Conservation (phyloP, 768 basidiomycete genomes). For the Gloeophyllum trabeum region DNA sequence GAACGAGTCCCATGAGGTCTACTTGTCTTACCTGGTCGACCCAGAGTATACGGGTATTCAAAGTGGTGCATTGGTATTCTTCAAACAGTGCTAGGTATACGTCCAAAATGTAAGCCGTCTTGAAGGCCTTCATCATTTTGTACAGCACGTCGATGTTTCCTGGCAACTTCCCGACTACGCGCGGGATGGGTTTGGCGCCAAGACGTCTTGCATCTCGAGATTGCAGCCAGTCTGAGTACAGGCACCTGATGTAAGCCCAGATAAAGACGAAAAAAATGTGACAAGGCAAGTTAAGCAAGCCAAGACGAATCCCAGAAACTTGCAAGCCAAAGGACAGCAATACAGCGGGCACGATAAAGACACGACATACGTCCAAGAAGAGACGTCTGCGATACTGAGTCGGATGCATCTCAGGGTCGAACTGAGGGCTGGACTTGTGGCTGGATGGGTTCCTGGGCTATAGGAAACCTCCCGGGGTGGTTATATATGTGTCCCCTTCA, state of each 20-base stretch:
- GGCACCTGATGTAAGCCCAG: slow-evolving; percentile 25
- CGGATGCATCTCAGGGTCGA: neutral
- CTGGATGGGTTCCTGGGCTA: too few relatives aligned
- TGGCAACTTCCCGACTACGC: slow-evolving; percentile 60
- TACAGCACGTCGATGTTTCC: slow-evolving; percentile 68
- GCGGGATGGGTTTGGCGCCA: slow-evolving; percentile 40
- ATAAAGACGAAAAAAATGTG: slow-evolving; percentile 30
- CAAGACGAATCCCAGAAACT: slow-evolving; percentile 19
- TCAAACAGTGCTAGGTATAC: slow-evolving; percentile 57
- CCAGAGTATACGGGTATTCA: slow-evolving; percentile 63
- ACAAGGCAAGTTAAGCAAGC: slow-evolving; percentile 22
- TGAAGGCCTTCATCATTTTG: slow-evolving; percentile 40
- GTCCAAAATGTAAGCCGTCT: slow-evolving; percentile 49
- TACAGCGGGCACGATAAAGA: slow-evolving; percentile 29
- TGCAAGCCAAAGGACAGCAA: slow-evolving; percentile 20
- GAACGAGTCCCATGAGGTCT: neutral
- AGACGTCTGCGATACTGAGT: slow-evolving; percentile 36
- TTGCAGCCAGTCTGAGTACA: slow-evolving; percentile 25
- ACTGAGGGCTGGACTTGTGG: too few relatives aligned
- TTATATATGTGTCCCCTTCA: too few relatives aligned
- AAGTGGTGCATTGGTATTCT: slow-evolving; percentile 59
- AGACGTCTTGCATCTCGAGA: slow-evolving; percentile 32
- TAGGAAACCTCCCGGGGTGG: too few relatives aligned
- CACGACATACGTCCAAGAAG: slow-evolving; percentile 30
- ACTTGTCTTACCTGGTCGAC: slow-evolving; percentile 54